Base-by-base conservation (phyloP, 2,329 filamentous ascomycete species). In the Trichoderma sp. region DNA sequence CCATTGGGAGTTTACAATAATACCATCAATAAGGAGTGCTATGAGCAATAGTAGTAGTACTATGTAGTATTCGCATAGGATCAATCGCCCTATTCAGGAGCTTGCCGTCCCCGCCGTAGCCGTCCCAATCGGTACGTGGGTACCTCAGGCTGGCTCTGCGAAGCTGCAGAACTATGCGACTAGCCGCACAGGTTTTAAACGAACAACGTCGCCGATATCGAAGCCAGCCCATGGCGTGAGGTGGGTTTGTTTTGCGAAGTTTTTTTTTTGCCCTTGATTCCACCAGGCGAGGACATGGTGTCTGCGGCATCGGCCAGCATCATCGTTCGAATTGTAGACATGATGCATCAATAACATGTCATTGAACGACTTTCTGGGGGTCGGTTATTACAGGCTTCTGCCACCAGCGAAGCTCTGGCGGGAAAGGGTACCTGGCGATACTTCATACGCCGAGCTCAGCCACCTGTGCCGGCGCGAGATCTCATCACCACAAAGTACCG, bases 231-330 rank as follows among this genome's bases (percentile, higher is more conserved):
- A 73, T 87, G 85, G 61, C 85, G 81, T 1, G 35, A 57, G 85
- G 84, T 0, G 94, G 94, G 32, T 94, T 87, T 81, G n/a, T 19
- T 19, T 96, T 93, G 77, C 86, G 96, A 1, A 93, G 90, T 9
- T 97, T 87, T 54, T 9, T 97, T 87, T 54, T 54, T 32, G 25
- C 56, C n/a, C 56, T 15, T 29, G 48, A 2, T 52, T 52, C 25
- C 48, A 29, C 35, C 17, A 19, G 17, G 13, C 6, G 25, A 42
- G 25, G 12, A 42, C 10, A 7, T 15, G 27, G 17, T 5, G 12
- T 59, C 35, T 59, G 56, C 56, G 56, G 56, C 56, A 59, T 59
- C 56, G 35, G 45, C 4, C 29, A 34, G n/a, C 42, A 37, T 37
- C 10, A 19, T 37, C 34, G 6, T 48, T 48, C 42, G n/a, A 29